These are phyloP conservation scores for Mrakia gelida DNA, from an alignment of 768 basidiomycete genomes.

Conservation along the genomic window DNA sequence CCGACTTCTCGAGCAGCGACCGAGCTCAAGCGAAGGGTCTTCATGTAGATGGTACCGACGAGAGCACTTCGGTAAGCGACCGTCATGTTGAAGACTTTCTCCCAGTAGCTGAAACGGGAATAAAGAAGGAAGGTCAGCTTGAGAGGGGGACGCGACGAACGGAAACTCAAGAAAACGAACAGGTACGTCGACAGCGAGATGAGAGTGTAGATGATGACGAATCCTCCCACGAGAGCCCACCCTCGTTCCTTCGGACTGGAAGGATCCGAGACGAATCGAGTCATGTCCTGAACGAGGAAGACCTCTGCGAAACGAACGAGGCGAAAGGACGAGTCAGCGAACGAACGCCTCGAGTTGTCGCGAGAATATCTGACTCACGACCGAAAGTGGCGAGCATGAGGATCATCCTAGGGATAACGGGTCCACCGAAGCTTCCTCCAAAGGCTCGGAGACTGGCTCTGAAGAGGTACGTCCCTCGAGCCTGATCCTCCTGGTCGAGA, in stretches of 20 bases:
- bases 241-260: neutral
- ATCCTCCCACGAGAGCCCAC: constrained; percentile 26
- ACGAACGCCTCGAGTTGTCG: neutral
- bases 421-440: neutral
- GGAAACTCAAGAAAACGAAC: neutral
- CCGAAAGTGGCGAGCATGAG: constrained; percentile 20
- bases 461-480: neutral
- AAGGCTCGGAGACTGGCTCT: neutral
- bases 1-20: constrained; percentile 22
- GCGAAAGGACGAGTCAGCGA: neutral
- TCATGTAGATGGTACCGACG: constrained; percentile 17
- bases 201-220: constrained; percentile 18
- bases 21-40: constrained; percentile 16
- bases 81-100: neutral
- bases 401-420: constrained; percentile 15
- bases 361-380: neutral
- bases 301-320: constrained; percentile 7
- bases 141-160: too few relatives aligned
- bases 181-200: constrained; percentile 4
- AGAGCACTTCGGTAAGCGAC: constrained; percentile 16
- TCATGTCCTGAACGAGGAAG: constrained; percentile 25
- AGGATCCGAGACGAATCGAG: constrained; percentile 16
- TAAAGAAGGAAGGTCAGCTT: too few relatives aligned
- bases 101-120: neutral
- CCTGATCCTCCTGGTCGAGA: neutral